Base-by-base conservation (phyloP, 2,329 filamentous ascomycete genomes). In the Aspergillus sp. region DNA sequence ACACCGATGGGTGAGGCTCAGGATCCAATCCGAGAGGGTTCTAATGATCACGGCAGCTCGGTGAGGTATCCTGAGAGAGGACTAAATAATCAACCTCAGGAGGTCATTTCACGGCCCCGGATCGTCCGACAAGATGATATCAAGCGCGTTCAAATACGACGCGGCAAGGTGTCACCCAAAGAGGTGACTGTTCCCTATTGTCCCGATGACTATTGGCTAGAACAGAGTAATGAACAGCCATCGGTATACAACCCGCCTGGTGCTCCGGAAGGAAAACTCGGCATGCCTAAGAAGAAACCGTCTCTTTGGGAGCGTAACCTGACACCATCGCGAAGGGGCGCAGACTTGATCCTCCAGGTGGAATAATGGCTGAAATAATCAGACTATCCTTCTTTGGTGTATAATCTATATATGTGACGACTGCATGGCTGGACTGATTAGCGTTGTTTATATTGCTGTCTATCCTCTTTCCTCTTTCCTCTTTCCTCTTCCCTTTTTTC, bases 41-140 rank as follows among this genome's bases (percentile, higher is more conserved):
- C 44, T 13, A 48, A 51, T 32, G 32, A 32, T 20, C 56, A 41
- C 12, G 41, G 42, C 38, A 48, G 53, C 5, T 47, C 57, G 24
- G 48, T 65, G 30, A 64, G 56, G 51, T 69, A 66, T 26, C 18
- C 61, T 64, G 49, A 56, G 59, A 4, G 60, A 65, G 18, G 59
- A 57, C 30, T 55, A 62, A 2, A 57, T 69, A 18, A 68, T 62
- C 64, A 66, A 38, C 62, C 66, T 9, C 63, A 67, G 18, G 71
- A 75, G 47, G 67, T 68, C 4, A 56, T 72, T 11, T 70, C 72
- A 2, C 61, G 67, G 15, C 73, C 70, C 12, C 70, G 70, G n/a
- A 67, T 69, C 15, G 65, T 73, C 15, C 63, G 66, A 9, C 55
- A 63, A 11, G 66, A 73, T 26, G 69, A 72, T 49, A 73, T 73